Evolutionary conservation across 2,329 filamentous ascomycete genomes (phyloP), one percentile per base, ranked within the genome.

Genomic region (Amphichorda felina): DNA sequence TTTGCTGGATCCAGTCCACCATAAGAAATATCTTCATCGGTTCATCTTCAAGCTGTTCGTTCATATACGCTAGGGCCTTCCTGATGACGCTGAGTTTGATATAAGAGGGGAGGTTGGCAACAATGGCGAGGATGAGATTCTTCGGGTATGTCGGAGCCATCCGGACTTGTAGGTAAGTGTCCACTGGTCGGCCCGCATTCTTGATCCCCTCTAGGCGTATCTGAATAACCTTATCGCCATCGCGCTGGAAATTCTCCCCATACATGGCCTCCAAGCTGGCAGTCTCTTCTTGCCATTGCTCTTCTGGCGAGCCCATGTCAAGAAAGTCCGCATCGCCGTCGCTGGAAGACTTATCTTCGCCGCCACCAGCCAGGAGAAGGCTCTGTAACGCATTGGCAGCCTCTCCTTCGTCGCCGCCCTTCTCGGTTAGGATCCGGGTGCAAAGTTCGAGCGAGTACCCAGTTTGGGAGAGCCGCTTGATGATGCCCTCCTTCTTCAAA

Each of bases 381-480:
- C 68, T 63, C 50, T 96, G 91, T 33, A 98, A 61, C n/a, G 72
- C 66, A 50, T 86, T 82, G 2, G 88, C 86, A 9, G 91, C 81
- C 41, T 67, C 71, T 19, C 71, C 70, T 59, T 96, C 91, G 45
- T 94, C 74, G 4, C 79, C 78, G 3, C 63, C 63, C 42, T 73
- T 73, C 35, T 73, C 70, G 40, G 89, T 82, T 36, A 91, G 72
- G 0, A 83, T 71, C 44, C 84, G 81, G 34, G 80, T 75, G 51
- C 87, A 94, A 17, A 96, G 66, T 51, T 96, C 88, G 5, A 71
- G 56, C 1, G 89, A 81, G 57, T 96, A 98, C 2, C 91, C 91
- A 17, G 82, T 79, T 47, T 82, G 71, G 6, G 85, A 71, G 15
- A 98, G 69, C 9, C 88, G 72, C 53, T 91, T 87, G 45, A 95